Evolutionary conservation across 768 basidiomycete species (phyloP).

Genomic region (Dioszegia aurantiaca): DNA sequence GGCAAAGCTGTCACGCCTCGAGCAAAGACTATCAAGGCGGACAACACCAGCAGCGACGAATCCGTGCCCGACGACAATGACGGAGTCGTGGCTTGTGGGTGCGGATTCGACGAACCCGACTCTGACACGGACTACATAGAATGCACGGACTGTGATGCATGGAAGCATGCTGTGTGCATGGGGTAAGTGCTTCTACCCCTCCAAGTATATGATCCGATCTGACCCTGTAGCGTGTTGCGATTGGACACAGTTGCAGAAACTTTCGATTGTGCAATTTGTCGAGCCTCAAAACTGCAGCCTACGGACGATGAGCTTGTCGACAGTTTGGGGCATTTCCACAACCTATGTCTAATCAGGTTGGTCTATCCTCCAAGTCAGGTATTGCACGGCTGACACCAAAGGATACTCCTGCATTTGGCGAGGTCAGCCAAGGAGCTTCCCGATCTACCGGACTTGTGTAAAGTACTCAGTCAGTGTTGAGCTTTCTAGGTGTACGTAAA

Average conservation of each 20-base stretch:
- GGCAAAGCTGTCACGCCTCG: background rate
- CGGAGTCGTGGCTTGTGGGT: background rate
- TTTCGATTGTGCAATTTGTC: constrained; percentile 1
- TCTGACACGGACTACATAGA: constrained; percentile 1
- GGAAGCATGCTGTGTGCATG: constrained; percentile 20
- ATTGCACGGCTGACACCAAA: too few relatives aligned
- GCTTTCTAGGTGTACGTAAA: too few relatives aligned
- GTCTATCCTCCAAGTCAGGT: too few relatives aligned
- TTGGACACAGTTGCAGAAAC: background rate
- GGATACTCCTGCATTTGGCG: too few relatives aligned
- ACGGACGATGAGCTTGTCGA: background rate
- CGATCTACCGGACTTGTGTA: background rate
- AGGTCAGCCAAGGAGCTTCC: too few relatives aligned
- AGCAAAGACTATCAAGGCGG: background rate
- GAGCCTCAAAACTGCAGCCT: too few relatives aligned
- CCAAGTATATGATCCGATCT: too few relatives aligned
- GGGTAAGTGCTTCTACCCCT: constrained; percentile 20
- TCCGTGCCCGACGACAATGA: background rate
- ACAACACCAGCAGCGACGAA: background rate
- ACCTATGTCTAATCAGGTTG: background rate
- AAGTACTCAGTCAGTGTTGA: background rate
- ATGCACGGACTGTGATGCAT: constrained; percentile 17
- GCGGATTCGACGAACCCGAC: background rate
- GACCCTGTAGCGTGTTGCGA: background rate
- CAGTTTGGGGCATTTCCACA: background rate